Percentiles rank a stretch among this genome's conserved stretches.
Evolutionary conservation across 306 rosid species (phyloP).

Genomic region (Aeschynomene evenia): DNA sequence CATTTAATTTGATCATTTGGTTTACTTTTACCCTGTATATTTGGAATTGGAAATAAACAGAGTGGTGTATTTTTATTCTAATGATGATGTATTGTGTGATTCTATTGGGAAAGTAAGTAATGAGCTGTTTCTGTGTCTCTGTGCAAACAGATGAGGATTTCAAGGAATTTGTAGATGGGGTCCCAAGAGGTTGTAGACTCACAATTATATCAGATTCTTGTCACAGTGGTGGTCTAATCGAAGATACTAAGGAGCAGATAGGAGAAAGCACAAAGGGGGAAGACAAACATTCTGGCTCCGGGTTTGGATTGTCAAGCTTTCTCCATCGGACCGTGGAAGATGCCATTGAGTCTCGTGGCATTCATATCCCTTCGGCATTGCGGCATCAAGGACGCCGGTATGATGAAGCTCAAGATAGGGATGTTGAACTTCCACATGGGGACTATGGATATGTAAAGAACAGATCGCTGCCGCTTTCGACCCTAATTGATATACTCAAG

Average conservation of each 20-base stretch:
- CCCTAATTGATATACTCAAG: slow-evolving; percentile 84
- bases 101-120: neutral
- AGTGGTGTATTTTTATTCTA: neutral
- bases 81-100: neutral
- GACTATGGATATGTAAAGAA: slow-evolving; percentile 52
- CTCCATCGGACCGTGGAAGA: slow-evolving; percentile 52
- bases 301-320: slow-evolving; percentile 59
- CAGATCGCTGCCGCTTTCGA: slow-evolving; percentile 69
- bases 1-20: neutral
- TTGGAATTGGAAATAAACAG: neutral
- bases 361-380: slow-evolving; percentile 56
- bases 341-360: slow-evolving; percentile 72
- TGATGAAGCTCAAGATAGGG: slow-evolving; percentile 42
- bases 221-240: slow-evolving; percentile 78
- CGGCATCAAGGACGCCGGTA: slow-evolving; percentile 30
- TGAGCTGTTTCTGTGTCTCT: neutral
- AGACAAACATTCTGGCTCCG: slow-evolving; percentile 33
- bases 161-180: slow-evolving; percentile 63
- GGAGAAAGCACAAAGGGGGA: slow-evolving; percentile 56
- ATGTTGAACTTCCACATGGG: slow-evolving; percentile 45
- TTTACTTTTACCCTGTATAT: neutral
- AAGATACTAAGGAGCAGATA: slow-evolving; percentile 55
- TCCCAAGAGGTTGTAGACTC: slow-evolving; percentile 63
- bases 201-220: slow-evolving; percentile 89
- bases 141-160: slow-evolving; percentile 81